phyloP scores from a whole-genome alignment of 441 rosid genomes.

The Melastoma candidum region DNA sequence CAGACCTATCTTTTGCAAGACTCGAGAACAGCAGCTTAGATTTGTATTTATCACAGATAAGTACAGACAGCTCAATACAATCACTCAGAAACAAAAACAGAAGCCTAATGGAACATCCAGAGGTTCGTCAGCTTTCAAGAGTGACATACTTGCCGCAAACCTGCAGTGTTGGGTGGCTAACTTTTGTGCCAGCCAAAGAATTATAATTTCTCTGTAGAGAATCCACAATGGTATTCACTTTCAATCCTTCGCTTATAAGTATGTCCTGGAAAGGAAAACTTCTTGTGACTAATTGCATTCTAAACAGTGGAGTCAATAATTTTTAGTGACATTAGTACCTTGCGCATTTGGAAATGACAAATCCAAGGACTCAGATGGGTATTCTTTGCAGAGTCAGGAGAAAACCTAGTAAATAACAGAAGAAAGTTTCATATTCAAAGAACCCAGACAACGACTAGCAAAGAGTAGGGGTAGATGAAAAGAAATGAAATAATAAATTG shows the following conservation, averaged over 20 bases:
- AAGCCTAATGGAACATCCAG: neutral
- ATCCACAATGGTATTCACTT: constrained; percentile 32
- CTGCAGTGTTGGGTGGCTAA: constrained; percentile 26
- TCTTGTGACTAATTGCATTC: neutral
- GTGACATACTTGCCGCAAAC: constrained; percentile 57
- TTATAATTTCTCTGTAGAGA: constrained; percentile 39
- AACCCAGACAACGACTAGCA: constrained; percentile 6
- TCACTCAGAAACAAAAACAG: neutral
- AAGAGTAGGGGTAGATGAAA: constrained; percentile 6
- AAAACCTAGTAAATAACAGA: constrained; percentile 37
- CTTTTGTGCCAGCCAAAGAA: constrained; percentile 25
- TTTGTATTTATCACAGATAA: too few species aligned
- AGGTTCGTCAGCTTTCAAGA: constrained; percentile 11
- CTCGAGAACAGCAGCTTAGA: too few species aligned
- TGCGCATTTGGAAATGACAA: constrained; percentile 68
- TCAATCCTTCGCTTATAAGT: constrained; percentile 44
- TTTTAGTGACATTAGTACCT: constrained; percentile 34
- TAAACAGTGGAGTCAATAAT: neutral
- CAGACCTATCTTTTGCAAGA: too few species aligned
- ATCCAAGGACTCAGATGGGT: constrained; percentile 62
- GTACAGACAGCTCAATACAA: neutral
- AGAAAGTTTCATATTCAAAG: constrained; percentile 19
- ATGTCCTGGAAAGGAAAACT: constrained; percentile 38
- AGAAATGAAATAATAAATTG: constrained; percentile 2
- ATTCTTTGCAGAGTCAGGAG: constrained; percentile 32